phyloP scores from a whole-genome alignment of 495 filamentous ascomycete genomes.

The Penicillium steckii region DNA sequence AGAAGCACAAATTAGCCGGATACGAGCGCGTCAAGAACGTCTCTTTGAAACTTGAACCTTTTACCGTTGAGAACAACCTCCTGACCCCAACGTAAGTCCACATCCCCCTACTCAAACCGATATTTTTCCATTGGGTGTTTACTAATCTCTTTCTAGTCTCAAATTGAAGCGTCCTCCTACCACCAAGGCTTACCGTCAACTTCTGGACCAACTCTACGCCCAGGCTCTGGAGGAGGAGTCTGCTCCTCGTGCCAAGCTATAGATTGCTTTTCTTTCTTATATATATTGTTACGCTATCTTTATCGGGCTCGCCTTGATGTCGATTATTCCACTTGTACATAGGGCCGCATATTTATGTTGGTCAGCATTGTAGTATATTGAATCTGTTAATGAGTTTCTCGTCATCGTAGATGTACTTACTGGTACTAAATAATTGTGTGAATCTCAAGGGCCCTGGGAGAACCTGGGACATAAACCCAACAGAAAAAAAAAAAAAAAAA shows the following conservation, averaged over 20 bases:
- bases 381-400: not conserved
- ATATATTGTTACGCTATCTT: slow-evolving; percentile 2
- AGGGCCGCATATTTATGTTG: not conserved
- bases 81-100: slow-evolving; percentile 90
- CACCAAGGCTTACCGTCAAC: slow-evolving; percentile 69
- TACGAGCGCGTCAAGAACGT: slow-evolving; percentile 81
- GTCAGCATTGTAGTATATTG: slow-evolving; percentile 8
- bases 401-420: too few relatives aligned
- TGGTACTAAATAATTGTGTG: too few relatives aligned
- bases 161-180: slow-evolving; percentile 93
- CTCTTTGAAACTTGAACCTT: slow-evolving; percentile 80
- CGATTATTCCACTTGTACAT: too few relatives aligned
- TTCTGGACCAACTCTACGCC: slow-evolving; percentile 80
- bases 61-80: slow-evolving; percentile 90
- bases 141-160: slow-evolving; percentile 57
- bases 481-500: too few relatives aligned
- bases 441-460: too few relatives aligned
- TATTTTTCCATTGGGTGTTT: slow-evolving; percentile 4
- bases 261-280: slow-evolving; percentile 4
- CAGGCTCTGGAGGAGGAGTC: slow-evolving; percentile 57
- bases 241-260: slow-evolving; percentile 55
- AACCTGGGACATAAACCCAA: too few relatives aligned
- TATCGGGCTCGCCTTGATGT: not conserved
- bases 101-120: not conserved
- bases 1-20: slow-evolving; percentile 82